Evolutionary conservation across 2,329 filamentous ascomycete species (phyloP), one percentile per base, ranked within the genome.

Genomic region (Colletotrichum eleusines): DNA sequence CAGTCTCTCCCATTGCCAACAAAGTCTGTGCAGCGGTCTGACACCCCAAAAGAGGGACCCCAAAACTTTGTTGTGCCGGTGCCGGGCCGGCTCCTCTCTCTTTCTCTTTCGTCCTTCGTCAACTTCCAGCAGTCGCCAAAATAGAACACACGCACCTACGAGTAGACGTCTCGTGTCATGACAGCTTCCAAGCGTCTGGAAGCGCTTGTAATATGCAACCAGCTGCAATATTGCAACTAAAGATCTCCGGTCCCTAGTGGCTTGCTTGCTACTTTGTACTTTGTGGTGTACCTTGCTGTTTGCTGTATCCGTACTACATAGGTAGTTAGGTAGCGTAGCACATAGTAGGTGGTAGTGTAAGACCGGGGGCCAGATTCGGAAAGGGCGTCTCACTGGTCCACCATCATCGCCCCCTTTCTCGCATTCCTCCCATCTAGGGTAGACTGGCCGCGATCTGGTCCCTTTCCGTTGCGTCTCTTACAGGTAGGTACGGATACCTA

Each of bases 21-120:
- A 12, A 12, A 48, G 69, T 71, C 64, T 63, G 69, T 71, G 69
- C 69, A 64, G 28, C 58, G 42, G 58, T 59, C 44, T 58, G 55
- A 68, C 53, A 28, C 58, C 67, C 57, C 28, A 26, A 53, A 31
- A 38, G 28, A 26, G 31, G 31, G 48, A 53, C 48, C 46, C 60
- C n/a, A 48, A 54, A 44, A 53, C 5, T 51, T 9, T 61, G 33
- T 5, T 38, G 53, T 57, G 53, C 53, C 48, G 48, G 20, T 57
- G n/a, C 23, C 33, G 33, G 33, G 23, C 23, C 46, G 48, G 28
- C 50, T 11, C 18, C 7, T 38, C 2, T n/a, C n/a, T n/a, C n/a
- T n/a, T n/a, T n/a, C 53, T 14, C 31, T 11, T 40, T 50, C 44
- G 14, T 44, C 8, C 4, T 44, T 51, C 8, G n/a, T 20, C 28